Conservation (phyloP, 768 basidiomycete species). For the Termitomyces sp. region DNA sequence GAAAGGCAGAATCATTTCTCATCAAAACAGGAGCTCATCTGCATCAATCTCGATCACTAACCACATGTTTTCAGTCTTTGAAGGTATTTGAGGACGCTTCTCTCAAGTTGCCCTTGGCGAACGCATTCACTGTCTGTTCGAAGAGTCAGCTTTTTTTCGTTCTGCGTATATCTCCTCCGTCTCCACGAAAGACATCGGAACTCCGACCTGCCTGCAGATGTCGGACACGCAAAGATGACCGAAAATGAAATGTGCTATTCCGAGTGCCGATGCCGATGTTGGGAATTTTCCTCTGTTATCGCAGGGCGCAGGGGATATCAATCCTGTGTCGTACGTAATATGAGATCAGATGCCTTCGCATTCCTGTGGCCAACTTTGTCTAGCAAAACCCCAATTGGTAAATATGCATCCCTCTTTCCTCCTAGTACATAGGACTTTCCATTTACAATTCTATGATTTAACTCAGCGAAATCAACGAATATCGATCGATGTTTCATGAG, state of each 20-base stretch:
- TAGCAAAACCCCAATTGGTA: no score
- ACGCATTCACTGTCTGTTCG: not conserved
- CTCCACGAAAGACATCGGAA: not conserved
- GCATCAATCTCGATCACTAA: constrained; percentile 11
- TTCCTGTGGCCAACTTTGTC: no score
- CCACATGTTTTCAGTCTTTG: constrained; percentile 1
- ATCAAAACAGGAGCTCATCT: constrained; percentile 7
- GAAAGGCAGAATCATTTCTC: constrained; percentile 6
- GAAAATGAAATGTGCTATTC: not conserved
- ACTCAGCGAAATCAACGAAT: not conserved
- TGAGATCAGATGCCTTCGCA: no score
- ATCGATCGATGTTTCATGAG: not conserved
- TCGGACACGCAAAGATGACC: not conserved
- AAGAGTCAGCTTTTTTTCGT: not conserved
- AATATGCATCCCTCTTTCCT: no score
- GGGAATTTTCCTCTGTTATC: not conserved
- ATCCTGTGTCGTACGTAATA: no score
- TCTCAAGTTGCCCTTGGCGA: not conserved
- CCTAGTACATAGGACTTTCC: no score
- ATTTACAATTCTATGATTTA: not conserved
- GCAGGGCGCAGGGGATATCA: no score
- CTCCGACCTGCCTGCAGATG: not conserved
- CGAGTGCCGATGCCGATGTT: not conserved
- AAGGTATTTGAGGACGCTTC: no score
- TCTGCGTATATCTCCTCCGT: no score